Conservation (phyloP, 129 eudicot species). For the Tagetes patula region DNA sequence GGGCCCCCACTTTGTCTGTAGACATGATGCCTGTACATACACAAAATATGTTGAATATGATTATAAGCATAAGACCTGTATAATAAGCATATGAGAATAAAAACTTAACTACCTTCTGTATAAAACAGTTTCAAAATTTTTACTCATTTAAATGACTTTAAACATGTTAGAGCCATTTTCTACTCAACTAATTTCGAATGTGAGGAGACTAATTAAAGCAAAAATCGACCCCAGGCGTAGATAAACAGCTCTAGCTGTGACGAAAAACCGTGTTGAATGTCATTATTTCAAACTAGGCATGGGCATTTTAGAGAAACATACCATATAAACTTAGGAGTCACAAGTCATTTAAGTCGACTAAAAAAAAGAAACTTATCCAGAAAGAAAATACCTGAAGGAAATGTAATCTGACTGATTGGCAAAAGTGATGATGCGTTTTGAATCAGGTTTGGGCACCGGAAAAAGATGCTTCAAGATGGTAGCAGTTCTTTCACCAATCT, state of each 20-base stretch:
- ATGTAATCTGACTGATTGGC: slow-evolving; percentile 91
- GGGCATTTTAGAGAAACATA: not conserved
- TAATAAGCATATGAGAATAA: not conserved
- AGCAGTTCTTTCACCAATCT: slow-evolving; percentile 94
- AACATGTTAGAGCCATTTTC: not conserved
- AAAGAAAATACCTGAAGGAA: slow-evolving; percentile 75
- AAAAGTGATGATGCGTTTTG: slow-evolving; percentile 89
- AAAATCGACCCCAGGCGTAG: not conserved
- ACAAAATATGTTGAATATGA: not conserved
- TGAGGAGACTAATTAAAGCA: no score
- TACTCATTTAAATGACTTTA: not conserved
- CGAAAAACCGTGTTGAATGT: not conserved
- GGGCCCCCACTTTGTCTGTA: slow-evolving; percentile 94
- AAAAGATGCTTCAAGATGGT: slow-evolving; percentile 88
- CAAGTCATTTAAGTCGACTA: not conserved
- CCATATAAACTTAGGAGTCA: not conserved
- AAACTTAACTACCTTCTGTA: not conserved
- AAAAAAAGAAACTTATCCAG: not conserved
- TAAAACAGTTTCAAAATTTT: not conserved
- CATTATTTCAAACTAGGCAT: not conserved
- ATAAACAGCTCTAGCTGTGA: not conserved
- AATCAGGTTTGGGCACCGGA: slow-evolving; percentile 94
- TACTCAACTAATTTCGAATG: not conserved
- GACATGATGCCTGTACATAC: slow-evolving; percentile 73
- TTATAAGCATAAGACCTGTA: not conserved